A percentile compares a stretch with the other conserved stretches of the same genome.
Evolutionary conservation across 495 filamentous ascomycete genomes (phyloP).

Genomic region (Chaetomium fimeti): DNA sequence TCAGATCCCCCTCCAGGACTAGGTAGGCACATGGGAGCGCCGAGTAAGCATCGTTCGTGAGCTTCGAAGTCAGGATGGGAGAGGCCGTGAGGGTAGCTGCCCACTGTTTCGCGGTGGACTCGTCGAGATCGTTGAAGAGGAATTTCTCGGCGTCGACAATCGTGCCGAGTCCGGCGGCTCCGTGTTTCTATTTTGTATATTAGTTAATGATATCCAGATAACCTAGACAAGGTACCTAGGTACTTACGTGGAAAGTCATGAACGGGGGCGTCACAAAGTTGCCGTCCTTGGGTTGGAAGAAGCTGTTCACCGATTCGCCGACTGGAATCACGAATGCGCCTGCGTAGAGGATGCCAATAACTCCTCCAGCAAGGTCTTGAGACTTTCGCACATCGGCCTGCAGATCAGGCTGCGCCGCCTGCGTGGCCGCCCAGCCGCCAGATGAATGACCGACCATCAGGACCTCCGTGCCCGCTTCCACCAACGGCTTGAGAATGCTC

Average conservation of each 20-base stretch:
- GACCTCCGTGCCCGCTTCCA: constrained; percentile 1
- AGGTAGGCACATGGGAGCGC: constrained; percentile 7
- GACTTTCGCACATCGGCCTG: background rate
- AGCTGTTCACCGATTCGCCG: constrained; percentile 7
- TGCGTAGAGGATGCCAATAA: constrained; percentile 13
- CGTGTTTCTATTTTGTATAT: constrained; percentile 7
- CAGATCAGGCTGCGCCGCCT: background rate
- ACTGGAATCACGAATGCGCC: constrained; percentile 3
- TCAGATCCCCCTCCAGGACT: constrained; percentile 5
- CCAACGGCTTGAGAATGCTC: background rate
- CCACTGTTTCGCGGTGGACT: background rate
- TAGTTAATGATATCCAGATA: no score
- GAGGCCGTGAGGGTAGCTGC: constrained; percentile 3
- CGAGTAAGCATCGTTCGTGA: constrained; percentile 10
- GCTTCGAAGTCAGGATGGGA: constrained; percentile 5
- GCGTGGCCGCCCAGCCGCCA: constrained; percentile 9
- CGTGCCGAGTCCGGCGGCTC: constrained; percentile 6
- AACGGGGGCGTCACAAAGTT: constrained; percentile 8
- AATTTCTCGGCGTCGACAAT: constrained; percentile 5
- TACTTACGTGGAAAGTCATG: constrained; percentile 13
- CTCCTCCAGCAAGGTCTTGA: constrained; percentile 3
- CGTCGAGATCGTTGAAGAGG: constrained; percentile 12
- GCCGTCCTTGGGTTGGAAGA: constrained; percentile 12
- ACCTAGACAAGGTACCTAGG: no score
- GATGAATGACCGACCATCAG: constrained; percentile 8